Conservation (phyloP, 2,329 filamentous ascomycete species). For the Fonsecaea nubica region DNA sequence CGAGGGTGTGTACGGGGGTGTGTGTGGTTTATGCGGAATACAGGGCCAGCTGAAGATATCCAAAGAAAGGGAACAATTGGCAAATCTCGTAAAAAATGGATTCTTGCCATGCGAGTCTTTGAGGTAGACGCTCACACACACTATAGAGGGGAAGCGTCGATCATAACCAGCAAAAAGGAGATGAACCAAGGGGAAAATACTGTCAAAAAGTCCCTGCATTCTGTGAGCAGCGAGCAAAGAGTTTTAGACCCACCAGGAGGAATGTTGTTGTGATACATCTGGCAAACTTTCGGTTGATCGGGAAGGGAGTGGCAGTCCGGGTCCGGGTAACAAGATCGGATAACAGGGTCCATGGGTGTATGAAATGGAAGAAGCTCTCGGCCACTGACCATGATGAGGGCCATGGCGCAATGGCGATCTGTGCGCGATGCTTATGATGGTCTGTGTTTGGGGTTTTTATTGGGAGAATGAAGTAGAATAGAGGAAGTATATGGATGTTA, state of each 20-base stretch:
- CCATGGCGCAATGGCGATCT: neutral
- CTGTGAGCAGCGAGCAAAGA: neutral
- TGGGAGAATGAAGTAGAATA: neutral
- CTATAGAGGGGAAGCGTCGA: neutral
- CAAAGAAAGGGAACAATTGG: neutral
- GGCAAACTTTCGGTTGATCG: neutral
- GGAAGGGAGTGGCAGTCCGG: neutral
- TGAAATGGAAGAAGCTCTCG: neutral
- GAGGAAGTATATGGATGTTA: neutral
- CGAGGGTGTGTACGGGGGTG: neutral
- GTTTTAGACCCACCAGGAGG: neutral
- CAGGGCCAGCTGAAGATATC: neutral
- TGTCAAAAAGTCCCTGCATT: neutral
- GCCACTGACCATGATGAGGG: neutral
- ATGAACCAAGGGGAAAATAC: neutral
- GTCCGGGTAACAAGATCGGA: neutral
- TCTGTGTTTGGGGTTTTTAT: neutral
- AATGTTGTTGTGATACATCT: constrained; percentile 1
- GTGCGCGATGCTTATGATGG: neutral
- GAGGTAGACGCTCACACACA: neutral
- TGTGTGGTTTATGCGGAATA: neutral
- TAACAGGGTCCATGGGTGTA: neutral
- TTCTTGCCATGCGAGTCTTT: neutral
- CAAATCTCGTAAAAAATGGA: neutral
- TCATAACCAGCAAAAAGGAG: neutral